These are phyloP conservation scores for Cladosporium sp. DNA, from an alignment of 2,329 filamentous ascomycete species.

Conservation along the genomic window DNA sequence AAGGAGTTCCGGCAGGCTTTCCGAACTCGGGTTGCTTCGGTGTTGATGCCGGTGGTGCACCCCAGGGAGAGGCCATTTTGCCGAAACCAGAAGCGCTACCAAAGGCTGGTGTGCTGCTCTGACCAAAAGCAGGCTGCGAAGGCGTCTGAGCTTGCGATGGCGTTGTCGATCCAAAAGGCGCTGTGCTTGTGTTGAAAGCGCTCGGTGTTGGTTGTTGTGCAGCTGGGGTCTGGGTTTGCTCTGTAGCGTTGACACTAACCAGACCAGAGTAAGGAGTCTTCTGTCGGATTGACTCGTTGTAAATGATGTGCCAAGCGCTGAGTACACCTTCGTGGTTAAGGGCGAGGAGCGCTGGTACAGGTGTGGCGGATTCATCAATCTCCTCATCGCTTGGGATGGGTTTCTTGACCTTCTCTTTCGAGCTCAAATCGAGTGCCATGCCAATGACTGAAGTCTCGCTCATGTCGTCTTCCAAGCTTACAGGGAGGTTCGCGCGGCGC, in stretches of 20 bases:
- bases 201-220: slow-evolving; percentile 5
- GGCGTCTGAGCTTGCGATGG: slow-evolving; percentile 3
- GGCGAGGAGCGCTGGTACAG: slow-evolving; percentile 77
- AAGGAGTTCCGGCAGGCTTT: slow-evolving; percentile 17
- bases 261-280: slow-evolving; percentile 71
- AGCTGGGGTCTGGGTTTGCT: slow-evolving; percentile 25
- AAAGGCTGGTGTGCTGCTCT: slow-evolving; percentile 23
- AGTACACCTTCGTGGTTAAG: slow-evolving; percentile 87
- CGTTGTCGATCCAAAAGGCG: slow-evolving; percentile 30
- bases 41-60: slow-evolving; percentile 16
- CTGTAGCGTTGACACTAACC: slow-evolving; percentile 35
- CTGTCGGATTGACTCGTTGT: slow-evolving; percentile 76
- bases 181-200: slow-evolving; percentile 15
- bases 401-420: slow-evolving; percentile 19
- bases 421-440: slow-evolving; percentile 65
- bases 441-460: slow-evolving; percentile 77
- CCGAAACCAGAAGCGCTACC: slow-evolving; percentile 24
- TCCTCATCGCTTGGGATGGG: slow-evolving; percentile 56
- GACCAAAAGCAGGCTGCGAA: slow-evolving; percentile 24
- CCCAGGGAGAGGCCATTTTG: slow-evolving; percentile 26
- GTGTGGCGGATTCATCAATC: slow-evolving; percentile 71
- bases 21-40: slow-evolving; percentile 17
- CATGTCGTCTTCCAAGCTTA: slow-evolving; percentile 55
- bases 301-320: slow-evolving; percentile 86
- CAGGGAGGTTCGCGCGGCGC: slow-evolving; percentile 68